Conservation (phyloP, 2,329 filamentous ascomycete genomes). For the Aspergillus brunneoviolaceus region DNA sequence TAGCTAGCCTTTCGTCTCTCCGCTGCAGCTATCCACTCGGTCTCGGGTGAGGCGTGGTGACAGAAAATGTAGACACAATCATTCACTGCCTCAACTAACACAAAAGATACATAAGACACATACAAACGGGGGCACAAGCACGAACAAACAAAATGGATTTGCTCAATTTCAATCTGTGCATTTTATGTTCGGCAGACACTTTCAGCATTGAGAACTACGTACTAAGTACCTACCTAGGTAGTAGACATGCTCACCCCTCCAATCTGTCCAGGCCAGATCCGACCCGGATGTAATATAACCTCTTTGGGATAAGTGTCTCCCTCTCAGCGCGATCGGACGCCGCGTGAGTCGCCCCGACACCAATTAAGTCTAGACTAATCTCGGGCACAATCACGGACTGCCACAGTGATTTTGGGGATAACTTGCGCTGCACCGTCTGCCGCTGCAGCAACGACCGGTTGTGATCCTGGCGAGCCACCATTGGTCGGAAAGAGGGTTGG, state of each 20-base stretch:
- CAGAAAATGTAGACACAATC: conserved; percentile 6
- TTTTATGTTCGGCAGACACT: too few species aligned
- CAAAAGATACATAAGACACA: background rate
- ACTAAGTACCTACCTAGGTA: too few species aligned
- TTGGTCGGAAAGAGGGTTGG: background rate
- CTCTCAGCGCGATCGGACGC: conserved; percentile 6
- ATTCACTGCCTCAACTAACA: background rate
- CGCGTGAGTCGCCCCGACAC: conserved; percentile 8
- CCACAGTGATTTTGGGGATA: too few species aligned
- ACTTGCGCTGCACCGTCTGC: too few species aligned
- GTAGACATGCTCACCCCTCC: too few species aligned
- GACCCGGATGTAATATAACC: conserved; percentile 12
- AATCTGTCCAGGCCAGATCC: too few species aligned
- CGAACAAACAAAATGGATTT: background rate
- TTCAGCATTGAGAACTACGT: too few species aligned
- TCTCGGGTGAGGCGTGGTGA: conserved; percentile 5
- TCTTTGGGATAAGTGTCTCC: conserved; percentile 6
- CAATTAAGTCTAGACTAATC: conserved; percentile 11
- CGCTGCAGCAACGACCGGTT: background rate
- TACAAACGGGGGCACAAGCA: background rate
- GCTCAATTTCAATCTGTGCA: background rate
- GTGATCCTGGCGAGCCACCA: background rate
- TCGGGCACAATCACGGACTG: background rate
- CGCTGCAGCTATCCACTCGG: conserved; percentile 6
- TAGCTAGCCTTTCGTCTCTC: background rate